Base-by-base conservation (phyloP, 805 yeast genomes). In the Zygosaccharomyces kombuchaensis region DNA sequence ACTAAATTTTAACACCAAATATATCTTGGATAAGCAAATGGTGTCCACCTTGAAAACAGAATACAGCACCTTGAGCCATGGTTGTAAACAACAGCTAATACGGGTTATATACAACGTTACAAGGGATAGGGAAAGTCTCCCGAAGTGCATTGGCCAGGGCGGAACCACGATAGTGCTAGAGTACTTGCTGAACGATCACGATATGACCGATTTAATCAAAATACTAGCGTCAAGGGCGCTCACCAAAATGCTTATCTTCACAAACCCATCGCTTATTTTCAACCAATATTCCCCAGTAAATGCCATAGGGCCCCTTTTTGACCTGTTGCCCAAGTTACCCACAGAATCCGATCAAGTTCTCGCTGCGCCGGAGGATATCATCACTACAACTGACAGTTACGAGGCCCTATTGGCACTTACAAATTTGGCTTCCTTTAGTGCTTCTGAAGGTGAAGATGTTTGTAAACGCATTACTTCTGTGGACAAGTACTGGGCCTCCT, bases 351-450 rank as follows among this genome's bases (percentile, higher is more conserved):
- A 35, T n/a, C 50, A 52, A 17, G 45, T 43, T 6, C 29, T 25
- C 9, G 21, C 47, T 1, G 44, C 53, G 12, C 32, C 50, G 13
- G 62, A 58, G 9, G 58, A 57, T 6, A 32, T 44, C 9, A 34
- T 58, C 4, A 48, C 62, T 2, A 21, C 40, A 2, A 71, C 53
- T 31, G 73, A 70, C 47, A 71, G 74, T 16, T 76, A 74, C 52
- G 84, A 81, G 54, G 68, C 81, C 0, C 64, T 86, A 32, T 58
- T 82, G 17, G 87, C 90, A 0, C 69, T 85, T 23, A 85, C 91
- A 1, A 86, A 85, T 60, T 52, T 83, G 6, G 76, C 87, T 0
- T 72, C 87, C 0, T 48, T 71, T 1, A 69, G 67, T 35, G 69
- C 68, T 9, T 67, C 70, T 4, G 63, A 62, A 10, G 62, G 71